Evolutionary conservation across 768 basidiomycete genomes (phyloP).

Genomic region (Mycena crocata): DNA sequence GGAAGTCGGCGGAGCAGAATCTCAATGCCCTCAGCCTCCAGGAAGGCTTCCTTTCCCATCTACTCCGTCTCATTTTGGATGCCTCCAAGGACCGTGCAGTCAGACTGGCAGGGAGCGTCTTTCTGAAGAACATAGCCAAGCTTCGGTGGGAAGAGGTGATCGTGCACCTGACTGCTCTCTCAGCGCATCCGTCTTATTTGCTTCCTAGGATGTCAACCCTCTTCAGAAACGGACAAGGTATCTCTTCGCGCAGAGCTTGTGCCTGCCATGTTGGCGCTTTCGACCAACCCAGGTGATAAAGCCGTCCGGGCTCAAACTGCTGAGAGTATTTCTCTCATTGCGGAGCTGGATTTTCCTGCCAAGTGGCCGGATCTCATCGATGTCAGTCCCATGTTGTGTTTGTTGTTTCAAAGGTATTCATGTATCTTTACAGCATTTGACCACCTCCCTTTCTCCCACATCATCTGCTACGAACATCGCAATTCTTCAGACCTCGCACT

Average conservation of each 20-base stretch:
- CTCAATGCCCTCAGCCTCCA: constrained; percentile 76
- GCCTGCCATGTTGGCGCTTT: constrained; percentile 90
- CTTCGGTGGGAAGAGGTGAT: constrained; percentile 89
- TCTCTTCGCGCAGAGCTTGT: constrained; percentile 83
- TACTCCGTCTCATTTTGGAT: constrained; percentile 84
- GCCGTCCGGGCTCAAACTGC: constrained; percentile 86
- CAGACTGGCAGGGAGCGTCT: constrained; percentile 87
- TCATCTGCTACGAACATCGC: constrained; percentile 90
- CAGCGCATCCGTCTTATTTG: not conserved
- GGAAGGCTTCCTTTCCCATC: constrained; percentile 81
- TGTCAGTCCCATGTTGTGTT: constrained; percentile 61
- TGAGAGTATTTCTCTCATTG: constrained; percentile 92
- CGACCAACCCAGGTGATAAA: constrained; percentile 73
- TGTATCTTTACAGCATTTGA: constrained; percentile 79
- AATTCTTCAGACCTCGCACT: constrained; percentile 94
- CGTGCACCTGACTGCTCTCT: constrained; percentile 17
- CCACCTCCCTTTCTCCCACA: constrained; percentile 79
- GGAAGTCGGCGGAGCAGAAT: constrained; percentile 86
- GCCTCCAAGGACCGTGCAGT: constrained; percentile 74
- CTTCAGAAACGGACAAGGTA: constrained; percentile 79
- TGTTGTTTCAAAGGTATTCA: constrained; percentile 7
- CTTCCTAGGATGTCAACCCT: constrained; percentile 74
- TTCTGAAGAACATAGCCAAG: constrained; percentile 93
- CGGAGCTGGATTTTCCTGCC: constrained; percentile 90
- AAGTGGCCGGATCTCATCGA: constrained; percentile 92